Evolutionary conservation across 768 basidiomycete genomes (phyloP).

Genomic region (Coprinellus aureogranulatus): DNA sequence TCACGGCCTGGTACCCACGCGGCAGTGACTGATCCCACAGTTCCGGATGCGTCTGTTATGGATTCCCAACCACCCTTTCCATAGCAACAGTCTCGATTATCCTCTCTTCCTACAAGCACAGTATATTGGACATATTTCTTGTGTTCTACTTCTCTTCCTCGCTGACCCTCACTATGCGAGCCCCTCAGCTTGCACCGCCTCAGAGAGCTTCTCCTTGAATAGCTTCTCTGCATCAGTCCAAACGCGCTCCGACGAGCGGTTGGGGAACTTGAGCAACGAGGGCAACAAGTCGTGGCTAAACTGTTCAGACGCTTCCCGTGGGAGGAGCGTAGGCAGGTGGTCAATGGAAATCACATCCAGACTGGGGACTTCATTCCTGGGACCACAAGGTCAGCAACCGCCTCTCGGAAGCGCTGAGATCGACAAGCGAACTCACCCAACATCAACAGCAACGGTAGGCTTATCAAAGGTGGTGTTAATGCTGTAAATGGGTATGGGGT

Average conservation of each 20-base stretch:
- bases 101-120: conserved; percentile 10
- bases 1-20: too few relatives aligned
- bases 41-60: too few relatives aligned
- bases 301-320: conserved; percentile 95
- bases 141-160: neutral
- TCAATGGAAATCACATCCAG: conserved; percentile 93
- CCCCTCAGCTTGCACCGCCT: conserved; percentile 41
- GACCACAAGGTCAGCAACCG: conserved; percentile 14
- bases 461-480: conserved; percentile 92
- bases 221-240: conserved; percentile 88
- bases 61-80: conserved; percentile 11
- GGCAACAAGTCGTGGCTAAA: conserved; percentile 88
- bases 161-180: conserved; percentile 17
- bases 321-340: conserved; percentile 92
- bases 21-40: too few relatives aligned
- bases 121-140: conserved; percentile 9
- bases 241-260: conserved; percentile 63
- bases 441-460: conserved; percentile 84
- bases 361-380: conserved; percentile 60
- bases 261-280: conserved; percentile 77
- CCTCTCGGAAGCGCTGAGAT: neutral
- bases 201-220: conserved; percentile 58
- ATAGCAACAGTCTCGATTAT: neutral
- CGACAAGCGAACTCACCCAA: conserved; percentile 55
- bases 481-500: conserved; percentile 92